phyloP scores from a whole-genome alignment of 2,329 filamentous ascomycete genomes.

The Boeremia exigua region DNA sequence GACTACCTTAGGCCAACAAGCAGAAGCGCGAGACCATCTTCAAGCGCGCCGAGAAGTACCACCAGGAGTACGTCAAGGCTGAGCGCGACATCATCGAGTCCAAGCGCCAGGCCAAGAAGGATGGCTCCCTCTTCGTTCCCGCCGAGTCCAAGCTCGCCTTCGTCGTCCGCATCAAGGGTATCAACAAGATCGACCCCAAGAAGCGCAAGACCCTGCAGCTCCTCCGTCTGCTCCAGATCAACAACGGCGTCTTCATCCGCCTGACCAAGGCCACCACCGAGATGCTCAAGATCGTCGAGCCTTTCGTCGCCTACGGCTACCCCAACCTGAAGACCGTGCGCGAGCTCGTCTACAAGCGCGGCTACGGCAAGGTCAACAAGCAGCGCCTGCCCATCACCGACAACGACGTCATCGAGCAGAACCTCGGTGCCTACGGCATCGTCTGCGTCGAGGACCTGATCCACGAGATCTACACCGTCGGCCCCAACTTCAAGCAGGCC shows the following conservation, averaged over 20 bases:
- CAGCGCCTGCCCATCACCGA: constrained; percentile 96
- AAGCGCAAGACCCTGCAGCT: constrained; percentile 99
- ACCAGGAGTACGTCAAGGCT: constrained; percentile 97
- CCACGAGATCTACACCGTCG: constrained; percentile 97
- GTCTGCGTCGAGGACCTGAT: constrained; percentile 99
- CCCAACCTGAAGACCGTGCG: constrained; percentile 99
- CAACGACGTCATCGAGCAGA: constrained; percentile 96
- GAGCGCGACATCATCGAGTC: constrained; percentile 98
- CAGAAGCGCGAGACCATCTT: constrained; percentile 98
- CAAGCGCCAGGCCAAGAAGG: constrained; percentile 83
- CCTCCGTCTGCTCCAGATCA: constrained; percentile 99
- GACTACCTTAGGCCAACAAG: constrained; percentile 82
- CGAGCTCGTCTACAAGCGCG: constrained; percentile 98
- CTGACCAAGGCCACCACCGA: constrained; percentile 97
- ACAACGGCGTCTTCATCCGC: constrained; percentile 98
- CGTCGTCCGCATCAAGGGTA: constrained; percentile 99
- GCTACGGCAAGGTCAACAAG: constrained; percentile 99
- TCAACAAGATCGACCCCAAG: constrained; percentile 99
- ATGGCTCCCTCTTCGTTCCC: constrained; percentile 92
- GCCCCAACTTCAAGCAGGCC: constrained; percentile 98
- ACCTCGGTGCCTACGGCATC: constrained; percentile 90
- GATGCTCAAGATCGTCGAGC: constrained; percentile 98
- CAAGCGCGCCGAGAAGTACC: constrained; percentile 99
- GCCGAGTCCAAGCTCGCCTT: constrained; percentile 98
- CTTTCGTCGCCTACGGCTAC: constrained; percentile 99